Percentiles rank a stretch among this genome's conserved stretches.
These are phyloP conservation scores for Simplicillium aogashimaense DNA, from an alignment of 2,329 filamentous ascomycete genomes.

Conservation along the genomic window DNA sequence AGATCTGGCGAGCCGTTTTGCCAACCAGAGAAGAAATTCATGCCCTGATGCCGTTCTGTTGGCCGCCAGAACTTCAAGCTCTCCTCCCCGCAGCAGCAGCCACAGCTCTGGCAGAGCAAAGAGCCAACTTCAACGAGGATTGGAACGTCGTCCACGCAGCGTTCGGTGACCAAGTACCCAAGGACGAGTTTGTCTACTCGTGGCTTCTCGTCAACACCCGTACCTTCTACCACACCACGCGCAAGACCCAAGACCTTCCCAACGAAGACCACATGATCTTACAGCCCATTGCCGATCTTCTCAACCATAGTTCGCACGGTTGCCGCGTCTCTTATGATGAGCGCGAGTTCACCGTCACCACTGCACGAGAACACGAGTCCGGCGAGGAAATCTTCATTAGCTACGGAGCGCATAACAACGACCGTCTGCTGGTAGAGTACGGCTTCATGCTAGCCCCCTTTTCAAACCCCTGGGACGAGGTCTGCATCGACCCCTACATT, in stretches of 20 bases:
- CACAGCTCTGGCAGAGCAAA: constrained; percentile 42
- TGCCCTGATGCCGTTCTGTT: constrained; percentile 33
- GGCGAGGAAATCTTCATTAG: constrained; percentile 59
- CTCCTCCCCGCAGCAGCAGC: constrained; percentile 32
- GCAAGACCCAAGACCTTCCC: constrained; percentile 30
- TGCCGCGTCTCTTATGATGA: constrained; percentile 43
- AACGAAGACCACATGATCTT: constrained; percentile 55
- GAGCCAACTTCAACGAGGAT: constrained; percentile 29
- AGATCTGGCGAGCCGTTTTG: constrained; percentile 56
- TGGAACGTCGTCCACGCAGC: constrained; percentile 23
- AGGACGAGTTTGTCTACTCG: constrained; percentile 37
- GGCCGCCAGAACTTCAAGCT: constrained; percentile 30
- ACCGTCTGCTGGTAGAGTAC: constrained; percentile 61
- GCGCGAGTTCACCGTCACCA: constrained; percentile 43
- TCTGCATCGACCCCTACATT: constrained; percentile 35
- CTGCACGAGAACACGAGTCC: constrained; percentile 35
- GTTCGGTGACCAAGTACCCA: constrained; percentile 15
- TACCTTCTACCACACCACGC: constrained; percentile 47
- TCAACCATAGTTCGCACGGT: constrained; percentile 45
- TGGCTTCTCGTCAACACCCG: constrained; percentile 55
- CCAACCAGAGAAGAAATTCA: constrained; percentile 52
- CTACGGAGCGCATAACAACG: constrained; percentile 61
- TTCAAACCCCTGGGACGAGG: constrained; percentile 41
- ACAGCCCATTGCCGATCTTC: constrained; percentile 64
- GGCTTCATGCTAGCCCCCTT: constrained; percentile 35